Evolutionary conservation across 2,329 filamentous ascomycete species (phyloP).

Genomic region (Trichoderma atroviride): DNA sequence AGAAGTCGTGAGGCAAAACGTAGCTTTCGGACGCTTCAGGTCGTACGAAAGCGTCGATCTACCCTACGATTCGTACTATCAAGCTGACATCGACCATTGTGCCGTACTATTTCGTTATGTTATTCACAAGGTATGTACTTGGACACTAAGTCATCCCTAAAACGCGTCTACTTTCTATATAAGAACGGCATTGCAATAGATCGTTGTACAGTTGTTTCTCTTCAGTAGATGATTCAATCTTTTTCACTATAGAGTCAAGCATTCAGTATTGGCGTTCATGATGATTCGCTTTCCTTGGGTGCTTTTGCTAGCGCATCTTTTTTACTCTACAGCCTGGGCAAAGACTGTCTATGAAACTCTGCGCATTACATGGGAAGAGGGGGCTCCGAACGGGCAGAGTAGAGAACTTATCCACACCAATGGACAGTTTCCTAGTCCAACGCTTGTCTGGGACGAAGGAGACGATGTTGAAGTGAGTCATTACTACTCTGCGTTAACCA

Average conservation of each 20-base stretch:
- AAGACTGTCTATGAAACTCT: slow-evolving; percentile 7
- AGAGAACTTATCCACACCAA: slow-evolving; percentile 28
- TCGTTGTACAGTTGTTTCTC: neutral
- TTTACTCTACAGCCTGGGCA: neutral
- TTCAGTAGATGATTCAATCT: neutral
- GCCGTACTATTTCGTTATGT: neutral
- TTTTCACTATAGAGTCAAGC: neutral
- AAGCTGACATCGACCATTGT: neutral
- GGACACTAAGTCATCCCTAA: neutral
- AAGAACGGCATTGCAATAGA: neutral
- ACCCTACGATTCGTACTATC: neutral
- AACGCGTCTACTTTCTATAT: neutral
- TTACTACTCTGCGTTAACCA: slow-evolving; percentile 1
- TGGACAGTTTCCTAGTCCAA: slow-evolving; percentile 28
- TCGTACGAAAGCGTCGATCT: neutral
- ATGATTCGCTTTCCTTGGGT: slow-evolving; percentile 4
- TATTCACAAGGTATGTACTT: neutral
- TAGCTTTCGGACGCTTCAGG: neutral
- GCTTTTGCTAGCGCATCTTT: neutral
- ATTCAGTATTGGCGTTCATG: neutral
- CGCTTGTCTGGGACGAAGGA: slow-evolving; percentile 25
- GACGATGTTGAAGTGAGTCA: slow-evolving; percentile 32
- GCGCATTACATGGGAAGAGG: slow-evolving; percentile 27
- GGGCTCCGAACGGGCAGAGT: slow-evolving; percentile 27
- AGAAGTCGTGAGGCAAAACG: neutral